Conservation (phyloP, 2,329 filamentous ascomycete genomes). For the Ilyonectria mors-panacis region DNA sequence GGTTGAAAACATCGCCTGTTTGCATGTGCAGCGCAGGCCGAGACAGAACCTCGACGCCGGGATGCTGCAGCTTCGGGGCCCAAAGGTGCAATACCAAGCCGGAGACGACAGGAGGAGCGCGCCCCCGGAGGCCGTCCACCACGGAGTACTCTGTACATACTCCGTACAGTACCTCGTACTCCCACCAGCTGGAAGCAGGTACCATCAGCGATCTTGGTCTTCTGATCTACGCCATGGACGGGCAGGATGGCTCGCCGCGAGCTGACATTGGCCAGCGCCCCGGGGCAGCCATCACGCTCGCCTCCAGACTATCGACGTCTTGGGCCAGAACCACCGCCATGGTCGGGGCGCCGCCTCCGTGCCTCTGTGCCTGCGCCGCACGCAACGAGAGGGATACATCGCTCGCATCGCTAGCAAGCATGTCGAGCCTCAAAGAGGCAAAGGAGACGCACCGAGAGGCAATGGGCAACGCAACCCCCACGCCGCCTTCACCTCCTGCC, state of each 20-base stretch:
- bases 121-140: constrained; percentile 4
- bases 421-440: constrained; percentile 11
- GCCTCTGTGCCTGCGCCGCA: constrained; percentile 20
- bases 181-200: constrained; percentile 41
- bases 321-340: constrained; percentile 2
- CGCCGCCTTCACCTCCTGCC: constrained; percentile 18
- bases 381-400: constrained; percentile 1
- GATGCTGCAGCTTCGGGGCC: constrained; percentile 10
- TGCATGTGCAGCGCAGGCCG: constrained; percentile 6
- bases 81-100: constrained; percentile 2
- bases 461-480: constrained; percentile 35
- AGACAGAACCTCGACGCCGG: constrained; percentile 3
- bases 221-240: constrained; percentile 34
- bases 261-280: constrained; percentile 28
- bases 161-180: not conserved
- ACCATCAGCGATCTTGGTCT: constrained; percentile 43
- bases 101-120: constrained; percentile 3
- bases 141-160: no score
- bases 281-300: constrained; percentile 17
- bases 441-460: constrained; percentile 4
- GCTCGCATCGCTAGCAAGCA: not conserved
- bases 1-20: constrained; percentile 24
- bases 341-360: constrained; percentile 2
- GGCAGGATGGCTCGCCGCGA: constrained; percentile 13
- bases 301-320: constrained; percentile 23